phyloP scores from a whole-genome alignment of 139 green algal species.

The Edaphochlamys debaryana region DNA sequence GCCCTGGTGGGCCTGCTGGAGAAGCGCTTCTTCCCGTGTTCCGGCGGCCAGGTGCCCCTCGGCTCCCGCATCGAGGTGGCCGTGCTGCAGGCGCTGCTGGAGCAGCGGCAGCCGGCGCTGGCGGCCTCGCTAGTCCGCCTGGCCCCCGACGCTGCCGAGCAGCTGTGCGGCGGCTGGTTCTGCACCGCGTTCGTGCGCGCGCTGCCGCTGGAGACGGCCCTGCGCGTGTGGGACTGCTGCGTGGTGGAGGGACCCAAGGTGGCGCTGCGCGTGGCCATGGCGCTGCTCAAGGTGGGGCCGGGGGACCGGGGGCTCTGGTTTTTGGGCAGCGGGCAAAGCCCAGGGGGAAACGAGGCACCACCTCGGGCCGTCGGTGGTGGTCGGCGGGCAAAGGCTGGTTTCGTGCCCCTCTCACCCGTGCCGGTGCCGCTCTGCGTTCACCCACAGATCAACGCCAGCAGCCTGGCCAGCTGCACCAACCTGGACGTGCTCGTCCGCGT shows the following conservation, averaged over 20 bases:
- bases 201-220: conserved; percentile 33
- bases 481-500: too few species aligned
- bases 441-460: too few species aligned
- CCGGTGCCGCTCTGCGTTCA: too few species aligned
- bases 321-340: too few species aligned
- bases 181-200: conserved; percentile 5
- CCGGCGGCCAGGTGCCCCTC: conserved; percentile 6
- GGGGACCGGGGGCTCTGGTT: background rate
- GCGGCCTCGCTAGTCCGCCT: conserved; percentile 24
- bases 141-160: background rate
- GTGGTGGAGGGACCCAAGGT: conserved; percentile 57
- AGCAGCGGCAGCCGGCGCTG: conserved; percentile 42
- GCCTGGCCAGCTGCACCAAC: too few species aligned
- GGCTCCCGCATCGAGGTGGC: conserved; percentile 46
- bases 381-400: too few species aligned
- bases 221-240: conserved; percentile 52
- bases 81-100: conserved; percentile 47
- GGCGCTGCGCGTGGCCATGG: conserved; percentile 38
- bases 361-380: too few species aligned
- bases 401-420: too few species aligned
- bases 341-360: too few species aligned
- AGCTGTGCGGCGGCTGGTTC: conserved; percentile 23
- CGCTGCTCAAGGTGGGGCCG: conserved; percentile 49
- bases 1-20: conserved; percentile 47
- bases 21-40: conserved; percentile 24